These are phyloP conservation scores for Aspergillus olivimuriae DNA, from an alignment of 495 filamentous ascomycete species.

Conservation along the genomic window DNA sequence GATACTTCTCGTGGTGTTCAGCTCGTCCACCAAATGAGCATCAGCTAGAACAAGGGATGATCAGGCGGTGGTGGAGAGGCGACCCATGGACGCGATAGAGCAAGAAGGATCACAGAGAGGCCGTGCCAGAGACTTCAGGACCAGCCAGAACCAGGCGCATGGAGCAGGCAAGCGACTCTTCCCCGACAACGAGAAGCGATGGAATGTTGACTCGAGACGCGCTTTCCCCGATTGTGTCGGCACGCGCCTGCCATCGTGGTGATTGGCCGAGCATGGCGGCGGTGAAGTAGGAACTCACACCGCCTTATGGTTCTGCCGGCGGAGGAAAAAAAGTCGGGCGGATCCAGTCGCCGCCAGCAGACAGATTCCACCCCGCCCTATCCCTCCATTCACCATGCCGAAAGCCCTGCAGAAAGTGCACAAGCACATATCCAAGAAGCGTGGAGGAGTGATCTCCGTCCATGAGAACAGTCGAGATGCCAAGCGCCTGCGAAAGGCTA, in stretches of 20 bases:
- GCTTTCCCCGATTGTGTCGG: slow-evolving; percentile 16
- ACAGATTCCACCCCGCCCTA: too few relatives aligned
- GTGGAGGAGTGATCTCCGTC: slow-evolving; percentile 56
- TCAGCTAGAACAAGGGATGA: slow-evolving; percentile 10
- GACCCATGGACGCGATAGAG: slow-evolving; percentile 5
- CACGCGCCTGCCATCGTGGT: slow-evolving; percentile 3
- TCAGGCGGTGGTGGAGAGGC: not conserved
- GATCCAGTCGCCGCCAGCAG: too few relatives aligned
- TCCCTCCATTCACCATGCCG: slow-evolving; percentile 49
- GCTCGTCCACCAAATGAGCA: slow-evolving; percentile 12
- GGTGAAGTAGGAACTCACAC: slow-evolving; percentile 4
- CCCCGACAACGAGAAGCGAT: slow-evolving; percentile 17
- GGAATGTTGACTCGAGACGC: slow-evolving; percentile 18
- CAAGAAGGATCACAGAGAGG: not conserved
- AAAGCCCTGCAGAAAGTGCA: slow-evolving; percentile 70
- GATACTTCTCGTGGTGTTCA: slow-evolving; percentile 27
- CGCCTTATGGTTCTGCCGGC: slow-evolving; percentile 20
- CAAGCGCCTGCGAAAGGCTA: slow-evolving; percentile 65
- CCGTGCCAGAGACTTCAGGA: too few relatives aligned
- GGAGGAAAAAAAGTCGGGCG: slow-evolving; percentile 8
- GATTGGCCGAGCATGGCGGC: slow-evolving; percentile 13
- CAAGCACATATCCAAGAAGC: slow-evolving; percentile 77
- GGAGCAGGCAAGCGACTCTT: too few relatives aligned
- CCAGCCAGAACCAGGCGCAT: too few relatives aligned
- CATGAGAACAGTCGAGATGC: slow-evolving; percentile 82